A percentile compares a stretch with the other conserved stretches of the same genome.
phyloP scores from a whole-genome alignment of 805 yeast genomes.

The Dipodascus geniculatus region DNA sequence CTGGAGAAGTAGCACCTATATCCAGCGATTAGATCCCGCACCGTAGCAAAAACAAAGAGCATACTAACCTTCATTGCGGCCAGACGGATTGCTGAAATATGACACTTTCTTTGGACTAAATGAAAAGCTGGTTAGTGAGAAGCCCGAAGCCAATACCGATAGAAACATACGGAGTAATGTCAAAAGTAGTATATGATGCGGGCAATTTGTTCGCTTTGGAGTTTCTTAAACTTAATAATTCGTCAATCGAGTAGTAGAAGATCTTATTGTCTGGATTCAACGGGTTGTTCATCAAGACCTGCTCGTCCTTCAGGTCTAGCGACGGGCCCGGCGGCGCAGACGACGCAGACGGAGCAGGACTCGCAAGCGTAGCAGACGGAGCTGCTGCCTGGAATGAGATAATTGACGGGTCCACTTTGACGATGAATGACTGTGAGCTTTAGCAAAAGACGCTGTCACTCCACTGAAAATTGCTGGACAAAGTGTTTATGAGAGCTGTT shows the following conservation, averaged over 20 bases:
- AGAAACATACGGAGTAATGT: background rate
- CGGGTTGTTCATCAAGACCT: background rate
- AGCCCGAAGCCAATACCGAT: background rate
- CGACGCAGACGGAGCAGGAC: background rate
- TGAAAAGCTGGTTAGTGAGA: background rate
- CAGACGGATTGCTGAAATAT: background rate
- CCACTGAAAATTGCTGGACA: no score
- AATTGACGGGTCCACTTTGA: background rate
- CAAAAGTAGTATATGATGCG: background rate
- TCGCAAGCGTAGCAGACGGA: background rate
- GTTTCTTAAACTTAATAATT: background rate
- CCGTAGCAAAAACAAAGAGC: background rate
- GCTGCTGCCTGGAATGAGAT: background rate
- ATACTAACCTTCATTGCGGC: background rate
- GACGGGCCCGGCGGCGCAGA: background rate
- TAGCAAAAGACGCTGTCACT: no score
- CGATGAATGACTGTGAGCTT: background rate
- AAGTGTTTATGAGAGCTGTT: no score
- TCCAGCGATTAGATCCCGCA: background rate
- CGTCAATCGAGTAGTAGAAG: background rate
- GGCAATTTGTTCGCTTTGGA: background rate
- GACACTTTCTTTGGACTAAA: background rate
- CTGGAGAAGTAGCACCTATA: background rate
- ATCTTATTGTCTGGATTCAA: background rate
- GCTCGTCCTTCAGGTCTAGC: background rate